Evolutionary conservation across 2,329 filamentous ascomycete genomes (phyloP).

Genomic region (Pleomassaria siparia): DNA sequence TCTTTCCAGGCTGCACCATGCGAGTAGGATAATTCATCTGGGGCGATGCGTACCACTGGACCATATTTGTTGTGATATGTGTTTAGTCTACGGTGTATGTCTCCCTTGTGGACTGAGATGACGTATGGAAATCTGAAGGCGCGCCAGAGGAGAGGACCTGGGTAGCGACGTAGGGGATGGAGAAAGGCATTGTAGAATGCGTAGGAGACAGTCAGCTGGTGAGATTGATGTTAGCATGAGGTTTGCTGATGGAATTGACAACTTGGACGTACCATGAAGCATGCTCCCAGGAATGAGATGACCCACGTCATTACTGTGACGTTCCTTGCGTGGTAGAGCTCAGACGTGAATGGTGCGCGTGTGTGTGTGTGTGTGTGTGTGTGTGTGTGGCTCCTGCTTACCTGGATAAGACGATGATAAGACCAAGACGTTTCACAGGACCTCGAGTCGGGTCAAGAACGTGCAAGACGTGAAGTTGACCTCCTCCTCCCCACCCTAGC

Average conservation of each 20-base stretch:
- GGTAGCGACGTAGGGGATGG: constrained; percentile 29
- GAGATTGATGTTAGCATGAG: neutral
- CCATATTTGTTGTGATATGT: constrained; percentile 30
- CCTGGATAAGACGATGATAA: no score
- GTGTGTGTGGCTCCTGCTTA: neutral
- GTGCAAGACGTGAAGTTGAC: neutral
- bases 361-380: no score
- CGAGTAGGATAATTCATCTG: constrained; percentile 32
- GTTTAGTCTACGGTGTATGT: constrained; percentile 25
- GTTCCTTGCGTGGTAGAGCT: no score
- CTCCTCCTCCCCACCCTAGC: neutral
- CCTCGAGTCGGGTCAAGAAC: neutral
- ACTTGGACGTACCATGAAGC: neutral
- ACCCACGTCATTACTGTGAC: neutral
- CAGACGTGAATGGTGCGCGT: no score
- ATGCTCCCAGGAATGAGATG: neutral
- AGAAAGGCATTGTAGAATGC: constrained; percentile 28
- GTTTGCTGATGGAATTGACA: no score
- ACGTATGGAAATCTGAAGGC: constrained; percentile 30
- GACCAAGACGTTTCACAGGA: no score
- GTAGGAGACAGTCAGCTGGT: constrained; percentile 17
- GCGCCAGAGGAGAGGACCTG: constrained; percentile 31
- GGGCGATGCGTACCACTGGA: constrained; percentile 29
- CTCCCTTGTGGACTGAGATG: constrained; percentile 26
- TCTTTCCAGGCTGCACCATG: constrained; percentile 30